These are phyloP conservation scores for Abelmoschus esculentus DNA, from an alignment of 345 rosid species.

Conservation along the genomic window DNA sequence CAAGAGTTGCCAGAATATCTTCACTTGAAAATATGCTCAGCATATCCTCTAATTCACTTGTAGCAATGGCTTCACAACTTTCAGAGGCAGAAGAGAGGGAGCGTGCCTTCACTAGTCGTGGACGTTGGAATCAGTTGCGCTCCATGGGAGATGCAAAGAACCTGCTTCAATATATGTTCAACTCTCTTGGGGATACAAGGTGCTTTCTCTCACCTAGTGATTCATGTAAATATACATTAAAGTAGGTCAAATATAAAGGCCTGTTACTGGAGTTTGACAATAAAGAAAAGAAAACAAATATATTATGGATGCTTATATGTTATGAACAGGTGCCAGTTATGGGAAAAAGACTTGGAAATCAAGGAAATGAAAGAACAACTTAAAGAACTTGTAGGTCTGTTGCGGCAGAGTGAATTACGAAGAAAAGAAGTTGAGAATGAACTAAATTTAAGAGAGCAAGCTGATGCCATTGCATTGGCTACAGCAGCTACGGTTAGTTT, in stretches of 20 bases:
- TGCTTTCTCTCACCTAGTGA: conserved; percentile 18
- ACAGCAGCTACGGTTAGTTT: conserved; percentile 51
- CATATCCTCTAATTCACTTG: conserved; percentile 88
- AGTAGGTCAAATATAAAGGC: not conserved
- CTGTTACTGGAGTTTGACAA: not conserved
- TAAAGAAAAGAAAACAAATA: not conserved
- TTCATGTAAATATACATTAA: not conserved
- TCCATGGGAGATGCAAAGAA: conserved; percentile 98
- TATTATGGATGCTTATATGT: conserved; percentile 1
- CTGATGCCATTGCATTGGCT: conserved; percentile 54
- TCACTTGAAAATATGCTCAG: conserved; percentile 90
- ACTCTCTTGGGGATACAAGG: conserved; percentile 81
- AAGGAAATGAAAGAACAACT: conserved; percentile 72
- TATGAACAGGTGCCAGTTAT: conserved; percentile 62
- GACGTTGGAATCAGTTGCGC: conserved; percentile 97
- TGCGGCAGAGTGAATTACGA: not conserved
- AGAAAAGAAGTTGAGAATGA: not conserved
- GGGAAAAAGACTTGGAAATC: conserved; percentile 90
- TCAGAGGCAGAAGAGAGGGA: conserved; percentile 98
- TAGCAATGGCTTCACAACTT: conserved; percentile 98
- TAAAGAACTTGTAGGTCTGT: conserved; percentile 1
- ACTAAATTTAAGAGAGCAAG: conserved; percentile 33
- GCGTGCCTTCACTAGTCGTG: conserved; percentile 79
- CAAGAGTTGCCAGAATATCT: conserved; percentile 82
- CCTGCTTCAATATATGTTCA: conserved; percentile 92